Evolutionary conservation across 371 early-diverging fungal species (phyloP).

Genomic region (Mortierella sp.): DNA sequence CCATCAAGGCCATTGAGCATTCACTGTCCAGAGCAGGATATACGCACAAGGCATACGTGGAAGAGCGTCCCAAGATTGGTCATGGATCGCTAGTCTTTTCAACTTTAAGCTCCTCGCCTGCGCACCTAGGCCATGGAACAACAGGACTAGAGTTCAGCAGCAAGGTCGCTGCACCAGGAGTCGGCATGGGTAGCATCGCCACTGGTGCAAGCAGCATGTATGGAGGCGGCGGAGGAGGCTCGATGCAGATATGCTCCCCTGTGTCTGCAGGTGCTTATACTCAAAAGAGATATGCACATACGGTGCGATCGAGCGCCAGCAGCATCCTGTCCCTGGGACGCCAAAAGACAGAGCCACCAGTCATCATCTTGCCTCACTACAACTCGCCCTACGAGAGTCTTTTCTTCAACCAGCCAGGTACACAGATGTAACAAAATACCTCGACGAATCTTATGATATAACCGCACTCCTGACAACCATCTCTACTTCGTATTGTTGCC

Average conservation of each 20-base stretch:
- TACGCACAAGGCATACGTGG: constrained; percentile 42
- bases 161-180: not conserved
- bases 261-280: constrained; percentile 8
- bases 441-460: no score
- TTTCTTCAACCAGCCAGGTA: constrained; percentile 36
- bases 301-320: constrained; percentile 41
- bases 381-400: constrained; percentile 42
- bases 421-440: no score
- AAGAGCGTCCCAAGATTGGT: constrained; percentile 27
- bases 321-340: constrained; percentile 27
- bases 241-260: constrained; percentile 12
- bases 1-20: constrained; percentile 31
- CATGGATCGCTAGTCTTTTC: constrained; percentile 36
- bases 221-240: constrained; percentile 4
- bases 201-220: constrained; percentile 12
- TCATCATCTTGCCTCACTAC: constrained; percentile 45
- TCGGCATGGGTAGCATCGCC: constrained; percentile 3
- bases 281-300: constrained; percentile 22
- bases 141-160: not conserved
- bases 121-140: not conserved
- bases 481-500: no score
- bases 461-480: no score
- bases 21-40: constrained; percentile 40
- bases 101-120: constrained; percentile 3
- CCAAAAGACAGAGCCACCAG: constrained; percentile 37